Evolutionary conservation across 1,139 yeast genomes (phyloP), one percentile per base, ranked within the genome.

Genomic region (Sugiyamaella pinicola): DNA sequence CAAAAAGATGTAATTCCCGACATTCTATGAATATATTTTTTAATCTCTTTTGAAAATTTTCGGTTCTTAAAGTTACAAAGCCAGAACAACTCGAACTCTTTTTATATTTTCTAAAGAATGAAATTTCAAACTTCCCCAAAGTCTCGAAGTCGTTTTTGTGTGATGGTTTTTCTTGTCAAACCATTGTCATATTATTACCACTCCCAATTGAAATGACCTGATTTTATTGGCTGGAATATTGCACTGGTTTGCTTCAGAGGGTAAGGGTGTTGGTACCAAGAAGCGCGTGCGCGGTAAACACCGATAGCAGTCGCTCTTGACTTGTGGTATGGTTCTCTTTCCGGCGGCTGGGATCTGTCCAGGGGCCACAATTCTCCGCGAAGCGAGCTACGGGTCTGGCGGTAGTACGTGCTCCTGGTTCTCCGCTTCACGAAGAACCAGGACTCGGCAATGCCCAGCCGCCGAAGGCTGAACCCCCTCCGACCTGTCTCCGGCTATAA

Each of bases 1-100:
- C 71, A 69, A 57, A 71, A 64, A 59, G 77, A 71, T 59, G 79
- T 80, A 68, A 87, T 78, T 64, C 84, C 78, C 54, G 82, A 74
- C 85, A 81, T 81, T 57, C 53, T 54, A 55, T 44, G 29, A 31
- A 46, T 38, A n/a, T 28, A 28, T 37, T n/a, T 38, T 15, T 17
- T 22, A 22, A 22, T 9, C n/a, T 6, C 15, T 15, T 24, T 22
- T 18, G 24, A 15, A 24, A n/a, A 4, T 5, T 5, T 7, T 31
- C 34, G 6, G 34, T 7, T 31, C 24, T 24, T 29, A 10, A 18
- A 28, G 46, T 28, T 19, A 22, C 28, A 28, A 42, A 42, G 24
- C 34, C 8, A 17, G 46, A 42, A 15, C 21, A 21, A 26, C n/a
- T 21, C 26, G 17, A 2, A 31, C 35, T 13, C 33, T 26, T 26